Conservation (phyloP, 306 rosid species). For the Prunus mongolica region DNA sequence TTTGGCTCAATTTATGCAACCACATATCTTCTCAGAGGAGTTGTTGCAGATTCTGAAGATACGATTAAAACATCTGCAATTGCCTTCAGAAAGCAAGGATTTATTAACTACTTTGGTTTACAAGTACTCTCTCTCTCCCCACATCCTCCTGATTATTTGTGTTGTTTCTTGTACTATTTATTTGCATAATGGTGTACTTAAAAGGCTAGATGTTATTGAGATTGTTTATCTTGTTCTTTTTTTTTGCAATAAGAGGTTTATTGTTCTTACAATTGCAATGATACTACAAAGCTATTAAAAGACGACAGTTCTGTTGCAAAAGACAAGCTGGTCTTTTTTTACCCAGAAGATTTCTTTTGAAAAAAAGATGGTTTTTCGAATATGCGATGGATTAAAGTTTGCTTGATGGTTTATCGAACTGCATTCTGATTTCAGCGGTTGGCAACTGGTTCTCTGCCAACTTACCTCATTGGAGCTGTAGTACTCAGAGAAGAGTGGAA, state of each 20-base stretch:
- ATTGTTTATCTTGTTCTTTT: not conserved
- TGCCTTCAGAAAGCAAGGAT: slow-evolving; percentile 75
- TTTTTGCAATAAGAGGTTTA: not conserved
- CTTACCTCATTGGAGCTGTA: slow-evolving; percentile 72
- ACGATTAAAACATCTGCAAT: slow-evolving; percentile 73
- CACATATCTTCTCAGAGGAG: slow-evolving; percentile 64
- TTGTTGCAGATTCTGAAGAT: slow-evolving; percentile 77
- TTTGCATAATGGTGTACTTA: not conserved
- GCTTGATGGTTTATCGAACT: too few relatives aligned
- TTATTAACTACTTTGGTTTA: slow-evolving; percentile 93
- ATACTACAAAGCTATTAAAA: too few relatives aligned
- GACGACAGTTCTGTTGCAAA: too few relatives aligned
- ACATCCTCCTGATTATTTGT: too few relatives aligned
- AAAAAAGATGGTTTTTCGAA: too few relatives aligned
- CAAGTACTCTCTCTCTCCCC: slow-evolving; percentile 52
- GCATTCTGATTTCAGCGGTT: slow-evolving; percentile 55
- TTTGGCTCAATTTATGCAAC: not conserved
- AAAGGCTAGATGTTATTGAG: not conserved
- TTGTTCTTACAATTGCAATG: not conserved
- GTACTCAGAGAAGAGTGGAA: slow-evolving; percentile 87
- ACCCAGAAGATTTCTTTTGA: not conserved
- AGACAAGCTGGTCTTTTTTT: not conserved
- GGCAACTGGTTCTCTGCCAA: slow-evolving; percentile 92
- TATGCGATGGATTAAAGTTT: too few relatives aligned
- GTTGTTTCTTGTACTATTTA: not conserved